These are phyloP conservation scores for Psophocarpus tetragonolobus DNA, from an alignment of 306 rosid species.

Conservation along the genomic window DNA sequence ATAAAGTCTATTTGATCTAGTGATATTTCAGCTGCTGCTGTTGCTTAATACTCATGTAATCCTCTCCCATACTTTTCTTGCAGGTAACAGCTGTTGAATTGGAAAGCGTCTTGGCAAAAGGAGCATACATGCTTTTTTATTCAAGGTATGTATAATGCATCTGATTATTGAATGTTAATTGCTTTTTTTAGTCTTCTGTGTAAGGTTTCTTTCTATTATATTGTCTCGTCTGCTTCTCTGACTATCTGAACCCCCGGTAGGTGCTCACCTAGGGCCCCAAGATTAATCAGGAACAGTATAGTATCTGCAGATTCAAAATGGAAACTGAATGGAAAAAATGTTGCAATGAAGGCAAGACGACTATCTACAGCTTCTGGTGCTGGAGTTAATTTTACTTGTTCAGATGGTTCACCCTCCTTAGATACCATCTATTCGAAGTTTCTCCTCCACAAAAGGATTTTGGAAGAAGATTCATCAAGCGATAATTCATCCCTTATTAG, in stretches of 20 bases:
- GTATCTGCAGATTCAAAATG: conserved; percentile 54
- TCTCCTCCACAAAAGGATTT: conserved; percentile 45
- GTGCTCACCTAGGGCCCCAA: conserved; percentile 91
- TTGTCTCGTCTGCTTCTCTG: conserved; percentile 16
- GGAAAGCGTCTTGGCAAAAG: conserved; percentile 68
- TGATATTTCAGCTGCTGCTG: not conserved
- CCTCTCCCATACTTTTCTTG: conserved; percentile 19
- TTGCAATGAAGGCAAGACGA: conserved; percentile 43
- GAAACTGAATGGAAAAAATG: conserved; percentile 50
- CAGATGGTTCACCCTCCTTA: conserved; percentile 31
- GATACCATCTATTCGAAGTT: conserved; percentile 41
- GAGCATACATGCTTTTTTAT: conserved; percentile 92
- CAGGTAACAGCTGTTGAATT: conserved; percentile 75
- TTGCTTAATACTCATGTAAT: not conserved
- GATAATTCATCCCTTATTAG: conserved; percentile 84
- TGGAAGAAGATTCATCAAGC: conserved; percentile 82
- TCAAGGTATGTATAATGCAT: conserved; percentile 71
- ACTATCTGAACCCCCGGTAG: conserved; percentile 45
- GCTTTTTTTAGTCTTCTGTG: not conserved
- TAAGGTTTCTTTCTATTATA: not conserved
- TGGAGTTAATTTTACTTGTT: conserved; percentile 29
- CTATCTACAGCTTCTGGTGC: conserved; percentile 36
- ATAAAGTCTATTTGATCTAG: not conserved
- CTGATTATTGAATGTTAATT: not conserved
- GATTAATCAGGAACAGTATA: conserved; percentile 59